Evolutionary conservation across 1,139 yeast species (phyloP), one percentile per base, ranked within the genome.

Genomic region (Ashbya aceris): DNA sequence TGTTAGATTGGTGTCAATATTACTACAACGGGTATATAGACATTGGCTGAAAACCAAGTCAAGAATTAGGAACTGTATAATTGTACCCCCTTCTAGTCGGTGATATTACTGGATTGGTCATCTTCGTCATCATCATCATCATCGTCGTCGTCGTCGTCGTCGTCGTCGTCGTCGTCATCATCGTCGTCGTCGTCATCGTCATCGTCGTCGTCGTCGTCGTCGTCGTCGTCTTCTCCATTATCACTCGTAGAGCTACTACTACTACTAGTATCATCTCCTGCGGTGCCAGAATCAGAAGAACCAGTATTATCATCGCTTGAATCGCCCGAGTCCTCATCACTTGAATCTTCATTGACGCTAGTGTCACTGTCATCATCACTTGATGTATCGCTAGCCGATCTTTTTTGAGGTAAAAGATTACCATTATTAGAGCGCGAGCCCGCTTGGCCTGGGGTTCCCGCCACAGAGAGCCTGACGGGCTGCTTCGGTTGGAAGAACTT

Each of bases 401-500:
- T 27, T 39, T 44, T 44, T 30, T 30, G 36, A 33, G 47, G 49
- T 26, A 45, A 8, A 1, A 40, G 34, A n/a, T 40, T 36, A 5
- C 40, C 37, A n/a, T 26, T 31, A 26, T 30, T 12, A 35, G 17
- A 20, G 14, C 28, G 10, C 9, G 38, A 23, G 8, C 35, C 33
- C 20, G 35, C 30, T 3, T 39, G 29, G n/a, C 43, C 17, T 4
- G 50, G 41, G 9, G 41, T 29, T 8, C 49, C 45, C 7, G 51
- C 41, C 4, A 49, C 36, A 4, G 51, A 33, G 14, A 43, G 42
- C 26, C 54, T 43, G 9, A 52, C 38, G 2, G 52, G 60, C 30
- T 58, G 60, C 44, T 52, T 56, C 2, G 65, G 64, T 42, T 61
- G 65, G 45, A 61, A 61, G 44, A 61, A 61, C 40, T 57, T 54